Percentiles rank a stretch among this genome's conserved stretches.
phyloP scores from a whole-genome alignment of 768 basidiomycete genomes.

The Terana coerulea region DNA sequence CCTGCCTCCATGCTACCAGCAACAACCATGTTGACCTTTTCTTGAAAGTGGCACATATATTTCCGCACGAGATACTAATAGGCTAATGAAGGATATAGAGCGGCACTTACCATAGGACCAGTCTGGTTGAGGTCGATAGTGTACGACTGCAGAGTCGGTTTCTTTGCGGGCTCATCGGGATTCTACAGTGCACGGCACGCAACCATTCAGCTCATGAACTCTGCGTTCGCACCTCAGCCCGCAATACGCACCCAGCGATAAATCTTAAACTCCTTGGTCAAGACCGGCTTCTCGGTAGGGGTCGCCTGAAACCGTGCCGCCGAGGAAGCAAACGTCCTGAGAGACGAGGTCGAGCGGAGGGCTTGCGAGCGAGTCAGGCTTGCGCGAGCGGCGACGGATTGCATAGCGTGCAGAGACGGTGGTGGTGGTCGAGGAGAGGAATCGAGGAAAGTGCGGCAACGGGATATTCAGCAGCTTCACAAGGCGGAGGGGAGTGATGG shows the following conservation, averaged over 20 bases:
- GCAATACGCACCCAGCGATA: constrained; percentile 97
- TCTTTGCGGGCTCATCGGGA: constrained; percentile 90
- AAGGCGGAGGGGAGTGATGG: constrained; percentile 8
- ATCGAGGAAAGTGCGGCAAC: not conserved
- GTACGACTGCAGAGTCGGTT: constrained; percentile 89
- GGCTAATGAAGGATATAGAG: constrained; percentile 10
- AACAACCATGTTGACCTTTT: no score
- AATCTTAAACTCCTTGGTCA: constrained; percentile 95
- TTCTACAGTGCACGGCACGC: constrained; percentile 45
- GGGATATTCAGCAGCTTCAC: not conserved
- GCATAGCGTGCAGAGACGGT: no score
- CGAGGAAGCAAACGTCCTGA: constrained; percentile 29
- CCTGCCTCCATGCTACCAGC: no score
- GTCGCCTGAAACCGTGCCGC: constrained; percentile 34
- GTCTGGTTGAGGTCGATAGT: constrained; percentile 90
- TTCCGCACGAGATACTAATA: no score
- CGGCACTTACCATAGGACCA: constrained; percentile 78
- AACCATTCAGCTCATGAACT: constrained; percentile 1
- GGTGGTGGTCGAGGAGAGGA: not conserved
- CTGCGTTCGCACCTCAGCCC: no score
- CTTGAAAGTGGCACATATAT: no score
- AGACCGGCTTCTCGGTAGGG: constrained; percentile 60
- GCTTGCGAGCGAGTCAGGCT: constrained; percentile 11
- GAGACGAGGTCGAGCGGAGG: not conserved
- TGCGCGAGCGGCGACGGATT: constrained; percentile 41